These are phyloP conservation scores for Bolboschoenus planiculmis DNA, from an alignment of 176 grass and related monocot genomes.

Conservation along the genomic window DNA sequence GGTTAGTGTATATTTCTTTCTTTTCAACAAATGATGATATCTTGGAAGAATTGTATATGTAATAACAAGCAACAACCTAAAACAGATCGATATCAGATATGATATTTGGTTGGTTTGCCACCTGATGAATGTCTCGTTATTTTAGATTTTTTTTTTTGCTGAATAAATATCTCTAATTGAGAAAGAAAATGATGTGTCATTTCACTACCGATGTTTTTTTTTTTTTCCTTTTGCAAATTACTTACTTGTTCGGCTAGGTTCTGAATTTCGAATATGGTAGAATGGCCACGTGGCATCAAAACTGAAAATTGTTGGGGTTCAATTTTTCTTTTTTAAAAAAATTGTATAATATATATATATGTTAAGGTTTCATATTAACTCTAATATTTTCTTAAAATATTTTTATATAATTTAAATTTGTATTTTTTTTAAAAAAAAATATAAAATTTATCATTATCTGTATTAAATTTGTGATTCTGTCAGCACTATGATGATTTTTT, in stretches of 20 bases:
- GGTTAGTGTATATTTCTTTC: not conserved
- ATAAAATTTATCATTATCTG: not conserved
- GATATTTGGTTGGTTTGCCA: constrained; percentile 4
- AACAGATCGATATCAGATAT: not conserved
- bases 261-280: too few relatives aligned
- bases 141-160: not conserved
- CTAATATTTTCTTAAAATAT: too few relatives aligned
- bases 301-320: too few relatives aligned
- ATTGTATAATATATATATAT: too few relatives aligned
- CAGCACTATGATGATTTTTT: not conserved
- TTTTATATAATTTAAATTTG: too few relatives aligned
- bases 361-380: too few relatives aligned
- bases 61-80: not conserved
- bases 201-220: not conserved
- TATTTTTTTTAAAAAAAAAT: too few relatives aligned
- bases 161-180: not conserved
- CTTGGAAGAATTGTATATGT: not conserved
- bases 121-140: not conserved
- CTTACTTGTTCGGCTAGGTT: not conserved
- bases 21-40: not conserved
- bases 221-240: not conserved
- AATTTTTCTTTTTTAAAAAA: too few relatives aligned
- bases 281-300: too few relatives aligned
- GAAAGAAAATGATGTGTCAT: not conserved
- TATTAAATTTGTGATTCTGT: too few relatives aligned